Evolutionary conservation across 2,329 filamentous ascomycete genomes (phyloP).

Genomic region (Boeremia exigua): DNA sequence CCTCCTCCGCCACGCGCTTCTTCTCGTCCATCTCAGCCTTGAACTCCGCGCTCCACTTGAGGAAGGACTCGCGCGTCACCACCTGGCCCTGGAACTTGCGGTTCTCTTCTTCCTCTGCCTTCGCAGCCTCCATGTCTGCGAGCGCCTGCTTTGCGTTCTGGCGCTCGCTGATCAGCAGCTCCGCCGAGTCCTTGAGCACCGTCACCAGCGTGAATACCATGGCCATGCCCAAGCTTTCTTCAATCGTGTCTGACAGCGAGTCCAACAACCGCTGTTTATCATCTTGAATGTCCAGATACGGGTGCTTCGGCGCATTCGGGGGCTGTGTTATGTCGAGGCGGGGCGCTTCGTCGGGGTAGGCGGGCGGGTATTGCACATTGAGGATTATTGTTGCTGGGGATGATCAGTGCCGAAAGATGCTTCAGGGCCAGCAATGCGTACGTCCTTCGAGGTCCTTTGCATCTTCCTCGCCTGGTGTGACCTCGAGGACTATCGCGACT

Average conservation of each 20-base stretch:
- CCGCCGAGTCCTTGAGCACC: conserved; percentile 87
- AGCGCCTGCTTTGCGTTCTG: conserved; percentile 65
- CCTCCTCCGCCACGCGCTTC: conserved; percentile 63
- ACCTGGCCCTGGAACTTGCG: conserved; percentile 91
- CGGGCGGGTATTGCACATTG: conserved; percentile 85
- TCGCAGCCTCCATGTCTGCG: conserved; percentile 61
- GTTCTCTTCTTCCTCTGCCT: conserved; percentile 90
- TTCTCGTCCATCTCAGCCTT: conserved; percentile 79
- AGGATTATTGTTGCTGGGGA: conserved; percentile 72
- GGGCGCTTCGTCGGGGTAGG: conserved; percentile 88
- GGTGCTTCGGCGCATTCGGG: conserved; percentile 72
- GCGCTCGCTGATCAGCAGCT: conserved; percentile 79
- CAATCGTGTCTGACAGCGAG: conserved; percentile 74
- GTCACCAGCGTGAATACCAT: conserved; percentile 95
- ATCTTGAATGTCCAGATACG: conserved; percentile 77
- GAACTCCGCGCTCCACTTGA: conserved; percentile 82
- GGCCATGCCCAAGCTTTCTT: conserved; percentile 94
- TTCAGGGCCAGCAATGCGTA: conserved; percentile 28
- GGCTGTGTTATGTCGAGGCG: conserved; percentile 78
- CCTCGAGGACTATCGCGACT: conserved; percentile 83
- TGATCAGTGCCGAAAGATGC: background rate
- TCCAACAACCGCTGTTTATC: conserved; percentile 79
- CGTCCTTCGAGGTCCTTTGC: conserved; percentile 66
- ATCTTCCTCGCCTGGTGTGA: conserved; percentile 61
- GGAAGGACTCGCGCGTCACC: conserved; percentile 86